Conservation (phyloP, 2,329 filamentous ascomycete species). For the Ophiostoma novo-ulmi region DNA sequence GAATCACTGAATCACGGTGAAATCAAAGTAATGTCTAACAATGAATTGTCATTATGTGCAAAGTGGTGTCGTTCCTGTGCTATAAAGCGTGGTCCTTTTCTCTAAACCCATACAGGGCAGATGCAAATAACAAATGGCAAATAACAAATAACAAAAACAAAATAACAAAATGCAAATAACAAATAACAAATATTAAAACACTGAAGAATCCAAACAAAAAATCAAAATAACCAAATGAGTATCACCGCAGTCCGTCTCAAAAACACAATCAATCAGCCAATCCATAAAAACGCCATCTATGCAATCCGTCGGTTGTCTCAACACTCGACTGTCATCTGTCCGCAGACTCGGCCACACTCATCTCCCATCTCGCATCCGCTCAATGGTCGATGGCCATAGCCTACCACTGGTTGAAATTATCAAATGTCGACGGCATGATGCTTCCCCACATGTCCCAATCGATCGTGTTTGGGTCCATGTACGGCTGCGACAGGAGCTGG, state of each 20-base stretch:
- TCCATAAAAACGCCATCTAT: neutral
- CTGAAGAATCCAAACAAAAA: neutral
- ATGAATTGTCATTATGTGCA: neutral
- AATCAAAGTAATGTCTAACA: neutral
- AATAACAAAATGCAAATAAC: neutral
- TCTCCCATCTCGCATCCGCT: too few species aligned
- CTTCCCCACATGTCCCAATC: constrained; percentile 45
- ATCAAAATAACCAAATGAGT: neutral
- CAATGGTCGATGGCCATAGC: neutral
- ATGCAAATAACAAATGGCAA: neutral
- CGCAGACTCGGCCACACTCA: too few species aligned
- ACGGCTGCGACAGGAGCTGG: constrained; percentile 40
- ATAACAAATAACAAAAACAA: neutral
- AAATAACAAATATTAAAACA: neutral
- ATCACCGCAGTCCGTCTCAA: neutral
- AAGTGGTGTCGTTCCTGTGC: constrained; percentile 6
- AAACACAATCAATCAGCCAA: neutral
- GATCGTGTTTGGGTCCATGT: constrained; percentile 41
- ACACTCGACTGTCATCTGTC: too few species aligned
- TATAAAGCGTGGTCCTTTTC: neutral
- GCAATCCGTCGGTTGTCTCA: neutral
- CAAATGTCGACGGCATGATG: constrained; percentile 27
- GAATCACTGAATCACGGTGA: too few species aligned
- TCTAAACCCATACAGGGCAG: neutral
- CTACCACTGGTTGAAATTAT: constrained; percentile 27